Conservation (phyloP, 2,329 filamentous ascomycete genomes). For the Beauveria bassiana region DNA sequence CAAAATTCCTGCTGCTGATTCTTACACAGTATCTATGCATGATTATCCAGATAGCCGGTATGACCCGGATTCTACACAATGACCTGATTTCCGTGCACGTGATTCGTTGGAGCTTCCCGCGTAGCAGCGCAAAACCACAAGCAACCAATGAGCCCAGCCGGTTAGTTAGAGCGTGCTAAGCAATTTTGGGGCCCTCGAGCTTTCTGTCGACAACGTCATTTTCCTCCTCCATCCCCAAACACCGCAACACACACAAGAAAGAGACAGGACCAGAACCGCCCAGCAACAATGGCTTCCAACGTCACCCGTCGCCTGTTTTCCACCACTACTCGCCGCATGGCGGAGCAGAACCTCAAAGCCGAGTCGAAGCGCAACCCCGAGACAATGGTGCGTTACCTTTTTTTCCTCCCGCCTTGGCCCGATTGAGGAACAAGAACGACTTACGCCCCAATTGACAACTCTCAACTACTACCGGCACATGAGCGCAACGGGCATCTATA, state of each 20-base stretch:
- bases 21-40: not conserved
- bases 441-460: too few relatives aligned
- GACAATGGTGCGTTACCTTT: conserved; percentile 36
- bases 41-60: not conserved
- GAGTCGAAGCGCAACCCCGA: conserved; percentile 50
- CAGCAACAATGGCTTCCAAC: conserved; percentile 40
- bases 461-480: too few relatives aligned
- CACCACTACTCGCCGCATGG: conserved; percentile 44
- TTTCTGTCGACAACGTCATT: conserved; percentile 9
- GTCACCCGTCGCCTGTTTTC: conserved; percentile 49
- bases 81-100: conserved; percentile 10
- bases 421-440: not conserved
- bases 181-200: not conserved
- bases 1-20: not conserved
- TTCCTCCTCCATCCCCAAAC: not conserved
- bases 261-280: not conserved
- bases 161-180: not conserved
- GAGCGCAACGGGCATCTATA: not conserved
- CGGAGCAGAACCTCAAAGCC: conserved; percentile 43
- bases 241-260: not conserved
- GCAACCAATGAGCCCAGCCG: conserved; percentile 3
- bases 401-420: conserved; percentile 8
- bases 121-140: too few relatives aligned
- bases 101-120: conserved; percentile 6
- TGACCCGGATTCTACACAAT: conserved; percentile 3